These are phyloP conservation scores for Plectosphaerella cucumerina DNA, from an alignment of 2,329 filamentous ascomycete genomes.

Conservation along the genomic window DNA sequence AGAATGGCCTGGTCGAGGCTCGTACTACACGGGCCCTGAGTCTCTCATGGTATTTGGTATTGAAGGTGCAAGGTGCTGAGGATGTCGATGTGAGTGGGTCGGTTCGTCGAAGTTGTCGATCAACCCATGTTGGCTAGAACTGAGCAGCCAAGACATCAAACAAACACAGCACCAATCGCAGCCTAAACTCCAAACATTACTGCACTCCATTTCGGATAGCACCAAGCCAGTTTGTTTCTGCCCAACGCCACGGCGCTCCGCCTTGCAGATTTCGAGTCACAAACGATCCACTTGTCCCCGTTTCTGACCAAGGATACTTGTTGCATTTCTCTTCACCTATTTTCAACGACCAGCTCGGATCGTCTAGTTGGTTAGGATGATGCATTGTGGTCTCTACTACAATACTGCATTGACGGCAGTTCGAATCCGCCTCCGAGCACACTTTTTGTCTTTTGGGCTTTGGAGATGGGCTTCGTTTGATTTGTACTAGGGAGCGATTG, in stretches of 20 bases:
- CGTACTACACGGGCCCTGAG: too few relatives aligned
- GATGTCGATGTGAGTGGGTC: background rate
- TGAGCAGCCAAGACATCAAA: too few relatives aligned
- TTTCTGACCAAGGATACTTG: too few relatives aligned
- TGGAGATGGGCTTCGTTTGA: background rate
- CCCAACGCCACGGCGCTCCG: conserved; percentile 3
- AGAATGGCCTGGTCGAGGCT: too few relatives aligned
- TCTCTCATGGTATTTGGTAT: background rate
- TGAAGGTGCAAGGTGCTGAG: background rate
- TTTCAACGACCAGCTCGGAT: conserved; percentile 6
- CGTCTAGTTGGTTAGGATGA: conserved; percentile 15
- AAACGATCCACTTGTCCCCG: too few relatives aligned
- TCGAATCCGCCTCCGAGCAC: conserved; percentile 13
- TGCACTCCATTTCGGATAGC: background rate
- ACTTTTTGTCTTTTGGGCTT: background rate
- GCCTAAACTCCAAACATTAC: too few relatives aligned
- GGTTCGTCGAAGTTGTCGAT: too few relatives aligned
- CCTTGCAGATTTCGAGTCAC: conserved; percentile 8
- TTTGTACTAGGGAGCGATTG: too few relatives aligned
- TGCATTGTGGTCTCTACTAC: conserved; percentile 12
- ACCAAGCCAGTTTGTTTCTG: background rate
- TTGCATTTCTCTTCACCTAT: too few relatives aligned
- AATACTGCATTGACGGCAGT: conserved; percentile 13
- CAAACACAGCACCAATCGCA: too few relatives aligned
- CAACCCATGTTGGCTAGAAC: too few relatives aligned